Evolutionary conservation across 768 basidiomycete species (phyloP).

Genomic region (Psilocybe tampanensis): DNA sequence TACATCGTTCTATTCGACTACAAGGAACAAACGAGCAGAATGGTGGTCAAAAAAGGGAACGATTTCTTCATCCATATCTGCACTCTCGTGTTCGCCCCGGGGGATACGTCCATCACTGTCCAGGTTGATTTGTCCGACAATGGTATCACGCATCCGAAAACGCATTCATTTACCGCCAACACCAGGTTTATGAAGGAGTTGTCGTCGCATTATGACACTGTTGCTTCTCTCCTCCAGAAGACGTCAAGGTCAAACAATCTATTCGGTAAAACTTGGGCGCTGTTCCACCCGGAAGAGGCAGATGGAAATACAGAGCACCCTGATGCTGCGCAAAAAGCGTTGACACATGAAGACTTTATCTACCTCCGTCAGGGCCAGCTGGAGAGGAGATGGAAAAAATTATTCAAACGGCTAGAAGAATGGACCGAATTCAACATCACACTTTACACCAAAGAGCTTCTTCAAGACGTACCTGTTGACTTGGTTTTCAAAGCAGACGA

Average conservation of each 20-base stretch:
- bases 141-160: conserved; percentile 1
- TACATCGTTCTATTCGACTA: conserved; percentile 10
- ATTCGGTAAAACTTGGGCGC: conserved; percentile 7
- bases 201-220: conserved; percentile 2
- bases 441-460: conserved; percentile 4
- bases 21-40: conserved; percentile 13
- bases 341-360: conserved; percentile 4
- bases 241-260: neutral
- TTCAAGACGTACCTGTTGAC: conserved; percentile 5
- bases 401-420: conserved; percentile 1
- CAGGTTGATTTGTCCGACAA: neutral
- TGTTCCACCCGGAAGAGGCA: neutral
- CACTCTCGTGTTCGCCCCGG: neutral
- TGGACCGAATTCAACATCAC: conserved; percentile 5
- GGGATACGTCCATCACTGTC: conserved; percentile 2
- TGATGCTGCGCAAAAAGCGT: neutral
- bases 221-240: neutral
- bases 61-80: conserved; percentile 3
- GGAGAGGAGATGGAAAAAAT: conserved; percentile 2
- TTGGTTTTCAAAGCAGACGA: neutral
- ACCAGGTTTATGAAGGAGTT: conserved; percentile 5
- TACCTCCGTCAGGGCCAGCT: conserved; percentile 9
- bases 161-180: conserved; percentile 9
- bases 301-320: neutral
- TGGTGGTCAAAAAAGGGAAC: neutral